Evolutionary conservation across 139 green algal species (phyloP).

Genomic region (Marvania coccoides): DNA sequence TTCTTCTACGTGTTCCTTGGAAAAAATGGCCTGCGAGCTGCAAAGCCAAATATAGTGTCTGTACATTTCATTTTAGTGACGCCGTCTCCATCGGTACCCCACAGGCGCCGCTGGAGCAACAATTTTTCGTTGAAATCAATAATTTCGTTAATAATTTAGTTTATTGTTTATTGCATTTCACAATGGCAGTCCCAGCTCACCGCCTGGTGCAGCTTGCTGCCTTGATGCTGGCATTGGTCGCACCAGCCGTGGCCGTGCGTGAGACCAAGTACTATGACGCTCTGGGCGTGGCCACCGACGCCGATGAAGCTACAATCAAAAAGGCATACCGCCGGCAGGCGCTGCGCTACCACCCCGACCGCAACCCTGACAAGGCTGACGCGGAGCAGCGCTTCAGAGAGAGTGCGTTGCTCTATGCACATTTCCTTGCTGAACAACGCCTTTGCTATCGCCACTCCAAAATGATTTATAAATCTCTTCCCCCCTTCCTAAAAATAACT

Average conservation of each 20-base stretch:
- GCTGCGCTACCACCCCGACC: conserved; percentile 72
- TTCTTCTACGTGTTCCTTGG: too few species aligned
- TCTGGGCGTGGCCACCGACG: conserved; percentile 52
- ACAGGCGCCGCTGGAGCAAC: too few species aligned
- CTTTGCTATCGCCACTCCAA: neutral
- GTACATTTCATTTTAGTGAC: too few species aligned
- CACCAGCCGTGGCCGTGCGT: conserved; percentile 19
- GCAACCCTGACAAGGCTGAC: conserved; percentile 71
- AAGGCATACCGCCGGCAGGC: conserved; percentile 69
- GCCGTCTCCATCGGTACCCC: too few species aligned
- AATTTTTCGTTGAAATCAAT: too few species aligned
- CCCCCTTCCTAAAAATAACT: neutral
- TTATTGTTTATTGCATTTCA: too few species aligned
- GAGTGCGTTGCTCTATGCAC: too few species aligned
- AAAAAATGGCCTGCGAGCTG: too few species aligned
- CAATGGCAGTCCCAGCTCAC: too few species aligned
- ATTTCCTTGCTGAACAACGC: neutral
- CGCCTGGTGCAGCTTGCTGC: too few species aligned
- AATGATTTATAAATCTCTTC: neutral
- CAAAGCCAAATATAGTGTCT: too few species aligned
- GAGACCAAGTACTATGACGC: conserved; percentile 70
- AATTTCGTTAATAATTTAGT: too few species aligned
- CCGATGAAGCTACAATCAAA: conserved; percentile 74
- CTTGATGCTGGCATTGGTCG: neutral
- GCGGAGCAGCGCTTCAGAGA: conserved; percentile 71